A percentile compares a stretch with the other conserved stretches of the same genome.
phyloP scores from a whole-genome alignment of 441 rosid genomes.

The Corymbia citriodora region DNA sequence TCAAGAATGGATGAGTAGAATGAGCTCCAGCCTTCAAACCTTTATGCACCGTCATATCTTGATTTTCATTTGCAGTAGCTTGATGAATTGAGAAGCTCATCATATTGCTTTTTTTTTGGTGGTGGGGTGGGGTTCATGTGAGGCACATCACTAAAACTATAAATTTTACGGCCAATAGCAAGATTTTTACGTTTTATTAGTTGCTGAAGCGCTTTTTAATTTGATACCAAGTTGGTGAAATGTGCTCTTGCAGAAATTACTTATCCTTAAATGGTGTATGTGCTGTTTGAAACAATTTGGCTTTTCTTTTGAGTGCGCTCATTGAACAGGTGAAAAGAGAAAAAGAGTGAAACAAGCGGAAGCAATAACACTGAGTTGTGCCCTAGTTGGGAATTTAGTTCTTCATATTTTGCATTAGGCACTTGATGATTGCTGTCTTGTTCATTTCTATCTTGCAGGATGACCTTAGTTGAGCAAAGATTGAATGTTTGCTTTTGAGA shows the following conservation, averaged over 20 bases:
- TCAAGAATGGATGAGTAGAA: too few species aligned
- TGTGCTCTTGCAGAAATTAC: background rate
- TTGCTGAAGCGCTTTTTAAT: rapidly evolving
- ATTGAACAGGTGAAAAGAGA: background rate
- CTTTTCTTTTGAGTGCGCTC: background rate
- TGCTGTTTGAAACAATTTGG: too few species aligned
- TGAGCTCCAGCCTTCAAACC: too few species aligned
- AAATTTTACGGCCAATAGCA: background rate
- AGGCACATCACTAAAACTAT: background rate
- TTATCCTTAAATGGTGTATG: background rate
- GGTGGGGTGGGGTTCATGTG: background rate
- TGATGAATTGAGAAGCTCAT: background rate
- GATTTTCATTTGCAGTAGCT: background rate
- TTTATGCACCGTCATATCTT: background rate
- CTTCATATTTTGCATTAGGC: too few species aligned
- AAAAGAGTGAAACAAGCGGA: too few species aligned
- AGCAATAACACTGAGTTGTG: too few species aligned
- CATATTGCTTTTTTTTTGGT: background rate
- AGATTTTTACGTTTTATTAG: background rate
- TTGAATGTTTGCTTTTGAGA: too few species aligned
- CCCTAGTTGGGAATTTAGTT: too few species aligned
- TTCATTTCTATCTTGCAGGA: background rate
- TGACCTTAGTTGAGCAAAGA: too few species aligned
- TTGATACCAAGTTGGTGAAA: background rate
- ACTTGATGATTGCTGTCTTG: background rate